phyloP scores from a whole-genome alignment of 2,329 filamentous ascomycete species.

The Didymella keratinophila region DNA sequence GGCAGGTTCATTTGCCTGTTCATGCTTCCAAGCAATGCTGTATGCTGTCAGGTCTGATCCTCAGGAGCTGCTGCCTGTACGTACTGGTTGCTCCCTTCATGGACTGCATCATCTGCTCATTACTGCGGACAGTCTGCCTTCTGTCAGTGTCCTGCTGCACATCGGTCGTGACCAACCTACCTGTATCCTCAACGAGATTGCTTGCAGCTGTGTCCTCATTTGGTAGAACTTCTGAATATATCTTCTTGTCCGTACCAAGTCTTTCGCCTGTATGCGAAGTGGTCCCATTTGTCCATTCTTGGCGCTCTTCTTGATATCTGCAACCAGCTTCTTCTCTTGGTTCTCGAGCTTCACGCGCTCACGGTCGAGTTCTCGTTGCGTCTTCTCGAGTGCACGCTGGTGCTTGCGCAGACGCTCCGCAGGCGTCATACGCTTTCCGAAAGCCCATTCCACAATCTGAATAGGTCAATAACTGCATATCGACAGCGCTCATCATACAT shows the following conservation, averaged over 20 bases:
- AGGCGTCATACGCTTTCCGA: conserved; percentile 98
- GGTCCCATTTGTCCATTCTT: conserved; percentile 99
- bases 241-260: conserved; percentile 88
- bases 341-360: conserved; percentile 96
- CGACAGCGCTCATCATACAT: conserved; percentile 30
- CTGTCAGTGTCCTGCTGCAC: conserved; percentile 26
- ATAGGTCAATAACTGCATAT: conserved; percentile 16
- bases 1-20: conserved; percentile 98
- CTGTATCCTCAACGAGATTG: conserved; percentile 93
- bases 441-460: conserved; percentile 97
- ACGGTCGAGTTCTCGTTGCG: conserved; percentile 93
- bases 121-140: conserved; percentile 87
- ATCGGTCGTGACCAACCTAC: conserved; percentile 56
- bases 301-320: conserved; percentile 97
- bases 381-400: conserved; percentile 95
- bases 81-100: conserved; percentile 90
- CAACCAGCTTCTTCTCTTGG: conserved; percentile 95
- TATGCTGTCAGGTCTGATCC: conserved; percentile 23
- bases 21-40: conserved; percentile 89
- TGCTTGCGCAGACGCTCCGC: conserved; percentile 91
- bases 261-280: conserved; percentile 97
- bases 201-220: conserved; percentile 96
- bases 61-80: background rate
- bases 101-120: conserved; percentile 99
- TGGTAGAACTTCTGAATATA: conserved; percentile 99